Percentiles rank a stretch among this genome's conserved stretches.
Conservation (phyloP, 23 red algal species). For the Agarophyton chilense region DNA sequence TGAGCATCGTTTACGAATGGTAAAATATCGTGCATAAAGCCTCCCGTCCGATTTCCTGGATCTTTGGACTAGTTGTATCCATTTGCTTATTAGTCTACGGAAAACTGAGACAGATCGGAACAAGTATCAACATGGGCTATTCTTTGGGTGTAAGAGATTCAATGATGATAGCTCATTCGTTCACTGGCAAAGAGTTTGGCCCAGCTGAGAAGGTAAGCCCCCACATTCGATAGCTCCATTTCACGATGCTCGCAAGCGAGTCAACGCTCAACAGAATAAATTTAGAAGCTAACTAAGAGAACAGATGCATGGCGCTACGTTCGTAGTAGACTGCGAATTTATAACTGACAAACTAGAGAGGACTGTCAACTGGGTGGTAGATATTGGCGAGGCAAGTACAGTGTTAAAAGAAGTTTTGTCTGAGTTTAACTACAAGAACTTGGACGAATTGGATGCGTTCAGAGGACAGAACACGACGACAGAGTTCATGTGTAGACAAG, state of each 20-base stretch:
- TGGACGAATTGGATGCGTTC: slow-evolving; percentile 79
- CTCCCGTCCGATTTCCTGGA: too few relatives aligned
- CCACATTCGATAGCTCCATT: too few relatives aligned
- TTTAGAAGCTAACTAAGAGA: background rate
- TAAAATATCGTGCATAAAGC: too few relatives aligned
- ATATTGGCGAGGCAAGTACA: slow-evolving; percentile 78
- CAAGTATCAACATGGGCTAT: slow-evolving; percentile 52
- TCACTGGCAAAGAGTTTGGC: slow-evolving; percentile 56
- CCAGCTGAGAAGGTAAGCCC: slow-evolving; percentile 33
- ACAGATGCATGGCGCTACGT: slow-evolving; percentile 88
- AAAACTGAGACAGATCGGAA: background rate
- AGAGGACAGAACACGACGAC: slow-evolving; percentile 77
- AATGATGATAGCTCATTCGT: slow-evolving; percentile 94
- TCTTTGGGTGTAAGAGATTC: slow-evolving; percentile 79
- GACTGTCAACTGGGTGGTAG: slow-evolving; percentile 81
- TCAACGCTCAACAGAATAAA: background rate
- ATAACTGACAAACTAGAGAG: slow-evolving; percentile 46
- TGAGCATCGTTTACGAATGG: too few relatives aligned
- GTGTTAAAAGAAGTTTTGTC: slow-evolving; percentile 67
- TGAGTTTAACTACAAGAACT: slow-evolving; percentile 90
- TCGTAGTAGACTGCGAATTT: slow-evolving; percentile 90
- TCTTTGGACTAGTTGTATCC: too few relatives aligned
- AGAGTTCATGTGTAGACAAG: slow-evolving; percentile 83
- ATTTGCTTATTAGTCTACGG: too few relatives aligned
- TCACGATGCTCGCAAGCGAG: background rate